Base-by-base conservation (phyloP, 805 yeast genomes). In the Metschnikowia gelsemii region DNA sequence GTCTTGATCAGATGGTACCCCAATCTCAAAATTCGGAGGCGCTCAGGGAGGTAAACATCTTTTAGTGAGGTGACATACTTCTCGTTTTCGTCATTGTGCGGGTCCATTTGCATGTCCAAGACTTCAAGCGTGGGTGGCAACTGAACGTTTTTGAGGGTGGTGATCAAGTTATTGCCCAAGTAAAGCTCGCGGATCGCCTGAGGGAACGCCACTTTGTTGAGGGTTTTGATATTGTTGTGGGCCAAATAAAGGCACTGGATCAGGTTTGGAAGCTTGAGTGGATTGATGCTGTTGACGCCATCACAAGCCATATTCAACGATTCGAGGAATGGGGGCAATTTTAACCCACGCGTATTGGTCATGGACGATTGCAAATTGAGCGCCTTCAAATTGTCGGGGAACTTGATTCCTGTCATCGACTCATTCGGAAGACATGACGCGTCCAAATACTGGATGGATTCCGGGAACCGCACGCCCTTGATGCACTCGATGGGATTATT, bases 241-340 rank as follows among this genome's bases (percentile, higher is more conserved):
- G 59, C 57, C 50, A 70, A 56, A 43, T 63, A 63, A 11, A 70
- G 52, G n/a, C 50, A 57, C 47, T 66, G 66, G 30, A 69, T 63
- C 8, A 65, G 57, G 47, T 68, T 64, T 2, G 75, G 75, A 20
- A 70, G 57, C 42, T 66, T 66, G 36, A 70, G 58, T 2, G 75
- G 75, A 48, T 69, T 70, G 27, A 70, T 68, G 50, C 73, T 67
- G 49, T 70, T 70, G 25, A 70, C 73, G 12, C 75, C 74, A 48
- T 67, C 61, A 34, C 58, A 58, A 8, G 66, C 63, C 45, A 70
- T 49, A 28, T 67, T 64, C 27, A 70, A 50, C 19, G 56, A 51
- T 41, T 50, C 54, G 16, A 70, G 46, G 19, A 43, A 49, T 17
- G 60, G 56, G 1, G 74, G 73, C 23, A 70, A 49, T 45, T 69